Conservation (phyloP, 768 basidiomycete genomes). For the Leucosporidium yakuticum region DNA sequence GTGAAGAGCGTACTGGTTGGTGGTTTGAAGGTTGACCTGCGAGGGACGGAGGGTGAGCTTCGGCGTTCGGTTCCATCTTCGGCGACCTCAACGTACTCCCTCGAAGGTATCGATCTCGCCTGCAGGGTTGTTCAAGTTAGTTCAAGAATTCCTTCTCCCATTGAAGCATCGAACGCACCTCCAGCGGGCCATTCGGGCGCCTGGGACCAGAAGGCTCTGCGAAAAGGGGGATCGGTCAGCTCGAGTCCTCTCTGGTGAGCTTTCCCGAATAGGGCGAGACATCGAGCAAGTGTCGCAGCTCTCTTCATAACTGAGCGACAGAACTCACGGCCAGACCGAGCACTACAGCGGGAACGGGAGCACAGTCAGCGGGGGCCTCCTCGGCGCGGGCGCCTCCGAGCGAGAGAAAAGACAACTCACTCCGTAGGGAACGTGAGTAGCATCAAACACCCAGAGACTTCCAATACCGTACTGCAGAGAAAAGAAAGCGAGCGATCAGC, state of each 20-base stretch:
- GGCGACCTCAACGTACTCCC: constrained; percentile 42
- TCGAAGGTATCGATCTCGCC: constrained; percentile 73
- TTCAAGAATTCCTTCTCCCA: no score
- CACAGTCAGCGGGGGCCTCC: neutral
- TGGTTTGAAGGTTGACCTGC: constrained; percentile 56
- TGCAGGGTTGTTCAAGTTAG: no score
- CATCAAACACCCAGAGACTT: constrained; percentile 32
- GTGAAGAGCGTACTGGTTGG: constrained; percentile 69
- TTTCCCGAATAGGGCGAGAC: no score
- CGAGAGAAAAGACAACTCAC: neutral
- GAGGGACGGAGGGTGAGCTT: neutral
- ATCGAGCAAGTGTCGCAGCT: no score
- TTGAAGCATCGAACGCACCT: no score
- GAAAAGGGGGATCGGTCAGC: neutral
- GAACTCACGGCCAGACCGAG: constrained; percentile 25
- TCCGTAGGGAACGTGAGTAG: constrained; percentile 50
- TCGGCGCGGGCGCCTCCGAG: no score
- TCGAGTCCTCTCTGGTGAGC: no score
- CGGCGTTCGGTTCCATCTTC: neutral
- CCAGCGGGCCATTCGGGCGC: constrained; percentile 31
- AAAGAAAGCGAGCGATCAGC: no score
- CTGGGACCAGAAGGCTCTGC: constrained; percentile 21
- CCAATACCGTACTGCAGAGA: constrained; percentile 18
- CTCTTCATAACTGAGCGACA: neutral
- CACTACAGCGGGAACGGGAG: constrained; percentile 39